Conservation (phyloP, 2,329 filamentous ascomycete species). For the Zarea fungicola region DNA sequence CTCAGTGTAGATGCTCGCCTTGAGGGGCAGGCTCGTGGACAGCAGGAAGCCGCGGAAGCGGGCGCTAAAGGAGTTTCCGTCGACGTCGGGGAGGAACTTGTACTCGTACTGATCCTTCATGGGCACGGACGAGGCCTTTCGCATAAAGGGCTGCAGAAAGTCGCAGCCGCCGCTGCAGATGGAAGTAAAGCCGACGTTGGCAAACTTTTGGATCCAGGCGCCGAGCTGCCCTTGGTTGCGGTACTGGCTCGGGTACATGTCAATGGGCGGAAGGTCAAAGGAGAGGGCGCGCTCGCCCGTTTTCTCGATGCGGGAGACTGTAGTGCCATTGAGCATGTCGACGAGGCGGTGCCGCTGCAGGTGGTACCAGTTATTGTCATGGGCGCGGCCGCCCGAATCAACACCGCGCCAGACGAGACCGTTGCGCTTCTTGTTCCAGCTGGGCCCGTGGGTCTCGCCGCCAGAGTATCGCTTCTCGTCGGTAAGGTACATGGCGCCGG, state of each 20-base stretch:
- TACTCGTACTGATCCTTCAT: constrained; percentile 47
- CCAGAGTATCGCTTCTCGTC: constrained; percentile 55
- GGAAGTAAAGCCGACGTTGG: constrained; percentile 40
- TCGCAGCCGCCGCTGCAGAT: constrained; percentile 36
- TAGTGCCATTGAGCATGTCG: constrained; percentile 62
- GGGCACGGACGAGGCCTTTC: constrained; percentile 26
- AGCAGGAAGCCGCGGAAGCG: constrained; percentile 60
- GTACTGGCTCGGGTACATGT: constrained; percentile 38
- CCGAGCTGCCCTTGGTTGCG: constrained; percentile 31
- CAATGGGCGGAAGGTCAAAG: constrained; percentile 41
- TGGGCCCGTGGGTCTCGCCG: constrained; percentile 46
- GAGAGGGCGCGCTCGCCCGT: constrained; percentile 35
- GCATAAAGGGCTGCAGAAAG: constrained; percentile 34
- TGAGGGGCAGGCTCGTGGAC: constrained; percentile 61
- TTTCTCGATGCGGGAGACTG: constrained; percentile 43
- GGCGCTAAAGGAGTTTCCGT: constrained; percentile 62
- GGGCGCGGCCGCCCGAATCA: constrained; percentile 53
- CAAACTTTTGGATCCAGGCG: constrained; percentile 34
- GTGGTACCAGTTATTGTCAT: constrained; percentile 55
- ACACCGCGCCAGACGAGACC: constrained; percentile 60
- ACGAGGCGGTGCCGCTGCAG: constrained; percentile 70
- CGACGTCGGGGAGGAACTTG: constrained; percentile 66
- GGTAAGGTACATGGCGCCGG: constrained; percentile 59
- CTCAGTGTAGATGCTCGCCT: constrained; percentile 66
- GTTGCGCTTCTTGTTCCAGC: constrained; percentile 54